Base-by-base conservation (phyloP, 2,329 filamentous ascomycete genomes). In the Helicocarpus griseus region DNA sequence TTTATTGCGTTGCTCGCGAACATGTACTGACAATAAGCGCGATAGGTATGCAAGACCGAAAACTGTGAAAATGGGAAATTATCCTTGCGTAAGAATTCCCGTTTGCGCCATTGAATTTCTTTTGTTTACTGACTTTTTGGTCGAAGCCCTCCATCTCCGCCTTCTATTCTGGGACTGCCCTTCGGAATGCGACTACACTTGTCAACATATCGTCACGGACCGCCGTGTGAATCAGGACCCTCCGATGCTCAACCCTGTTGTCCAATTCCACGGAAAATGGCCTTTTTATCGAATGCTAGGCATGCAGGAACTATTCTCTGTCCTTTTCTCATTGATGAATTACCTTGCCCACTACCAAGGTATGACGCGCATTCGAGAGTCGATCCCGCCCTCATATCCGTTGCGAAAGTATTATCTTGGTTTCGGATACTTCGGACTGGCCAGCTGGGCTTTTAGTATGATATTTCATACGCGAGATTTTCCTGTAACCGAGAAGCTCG, bases 231-330 rank as follows among this genome's bases (percentile, higher is more conserved):
- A 79, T 24, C 74, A 79, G 56, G 78, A 81, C 54, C 79, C 80
- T 31, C 80, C 80, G 0, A 82, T 83, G 73, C 72, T 80, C 56
- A 69, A 81, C 28, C 79, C 83, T 9, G 70, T 96, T 47, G 84
- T 91, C 52, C 93, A 98, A 72, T 98, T 90, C 76, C 89, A 98
- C 73, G 93, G 93, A 29, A 98, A 98, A 79, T 98, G 93, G 93
- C 93, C 93, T 36, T 98, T 98, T 73, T 77, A 84, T 68, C 87
- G 93, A 58, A 79, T 96, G 63, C 71, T 94, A 50, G 93, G 93
- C 67, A 86, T 95, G 75, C 93, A 98, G 73, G 93, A 98, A 73
- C 89, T 91, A 53, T 89, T 90, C 68, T 89, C 85, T 48, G 91
- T 97, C 59, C 75, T 96, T 64, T 98, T 96, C 77, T 95, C 87